Percentiles rank a stretch among this genome's conserved stretches.
These are phyloP conservation scores for Leucosporidium creatinivorum DNA, from an alignment of 768 basidiomycete genomes.

Conservation along the genomic window DNA sequence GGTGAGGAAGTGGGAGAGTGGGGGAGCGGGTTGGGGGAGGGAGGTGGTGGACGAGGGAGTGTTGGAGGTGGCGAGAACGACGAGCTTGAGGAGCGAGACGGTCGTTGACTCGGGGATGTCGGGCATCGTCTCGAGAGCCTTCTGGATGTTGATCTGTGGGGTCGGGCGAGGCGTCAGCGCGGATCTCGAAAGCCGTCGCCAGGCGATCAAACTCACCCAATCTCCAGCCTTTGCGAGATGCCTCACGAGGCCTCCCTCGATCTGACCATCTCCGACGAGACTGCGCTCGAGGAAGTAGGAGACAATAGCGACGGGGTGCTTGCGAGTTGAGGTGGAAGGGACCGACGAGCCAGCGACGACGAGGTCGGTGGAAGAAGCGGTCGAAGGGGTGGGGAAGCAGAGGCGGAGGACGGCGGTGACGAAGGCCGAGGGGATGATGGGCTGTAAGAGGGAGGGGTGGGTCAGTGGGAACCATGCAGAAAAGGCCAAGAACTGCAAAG, in stretches of 20 bases:
- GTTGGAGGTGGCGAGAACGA: background rate
- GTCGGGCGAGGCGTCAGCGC: background rate
- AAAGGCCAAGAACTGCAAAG: background rate
- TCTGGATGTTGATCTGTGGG: conserved; percentile 16
- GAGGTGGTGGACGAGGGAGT: background rate
- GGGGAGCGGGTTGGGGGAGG: conserved; percentile 1
- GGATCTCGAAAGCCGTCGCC: too few relatives aligned
- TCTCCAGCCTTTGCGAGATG: conserved; percentile 27
- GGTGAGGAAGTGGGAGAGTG: conserved; percentile 18
- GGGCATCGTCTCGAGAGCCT: conserved; percentile 17
- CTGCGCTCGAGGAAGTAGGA: conserved; percentile 22
- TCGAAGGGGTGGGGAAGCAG: conserved; percentile 23
- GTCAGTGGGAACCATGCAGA: background rate
- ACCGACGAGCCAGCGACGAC: background rate
- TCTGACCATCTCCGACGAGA: conserved; percentile 26
- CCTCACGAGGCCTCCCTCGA: conserved; percentile 23
- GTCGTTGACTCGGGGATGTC: conserved; percentile 29
- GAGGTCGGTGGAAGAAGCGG: conserved; percentile 1
- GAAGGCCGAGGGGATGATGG: conserved; percentile 26
- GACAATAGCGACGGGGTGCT: conserved; percentile 24
- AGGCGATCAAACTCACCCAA: conserved; percentile 25
- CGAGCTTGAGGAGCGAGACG: conserved; percentile 21
- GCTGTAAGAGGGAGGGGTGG: conserved; percentile 1
- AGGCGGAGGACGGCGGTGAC: conserved; percentile 29
- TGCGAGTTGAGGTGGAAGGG: background rate